Conservation (phyloP, 2,329 filamentous ascomycete species). For the Diaporthe ampelina region DNA sequence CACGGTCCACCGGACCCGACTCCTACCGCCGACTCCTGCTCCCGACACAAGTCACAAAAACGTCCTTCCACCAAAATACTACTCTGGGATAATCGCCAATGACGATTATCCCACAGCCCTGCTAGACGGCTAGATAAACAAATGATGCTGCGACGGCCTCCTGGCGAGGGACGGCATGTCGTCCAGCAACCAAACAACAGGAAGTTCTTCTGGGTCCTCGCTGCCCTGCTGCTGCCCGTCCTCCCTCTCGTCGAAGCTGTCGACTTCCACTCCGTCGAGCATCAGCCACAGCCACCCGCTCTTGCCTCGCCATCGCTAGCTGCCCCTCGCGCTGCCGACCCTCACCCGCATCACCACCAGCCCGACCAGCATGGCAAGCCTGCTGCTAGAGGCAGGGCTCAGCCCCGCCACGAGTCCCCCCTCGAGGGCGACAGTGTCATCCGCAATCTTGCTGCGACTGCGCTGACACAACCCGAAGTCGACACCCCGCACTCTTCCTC, state of each 20-base stretch:
- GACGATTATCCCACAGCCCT: conserved; percentile 34
- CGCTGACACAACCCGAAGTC: conserved; percentile 40
- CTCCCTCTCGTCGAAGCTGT: conserved; percentile 63
- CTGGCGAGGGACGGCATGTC: conserved; percentile 64
- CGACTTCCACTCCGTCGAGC: conserved; percentile 57
- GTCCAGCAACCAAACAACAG: conserved; percentile 53
- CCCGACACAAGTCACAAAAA: background rate
- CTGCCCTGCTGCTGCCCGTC: conserved; percentile 64
- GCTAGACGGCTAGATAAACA: conserved; percentile 48
- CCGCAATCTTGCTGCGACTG: conserved; percentile 43
- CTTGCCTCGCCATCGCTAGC: conserved; percentile 36
- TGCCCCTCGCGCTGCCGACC: conserved; percentile 5
- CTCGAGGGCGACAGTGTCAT: conserved; percentile 40
- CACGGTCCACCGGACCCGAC: conserved; percentile 10
- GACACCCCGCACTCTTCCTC: conserved; percentile 38
- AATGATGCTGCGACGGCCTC: conserved; percentile 69
- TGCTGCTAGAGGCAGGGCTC: background rate
- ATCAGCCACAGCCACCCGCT: conserved; percentile 46
- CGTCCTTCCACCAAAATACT: background rate
- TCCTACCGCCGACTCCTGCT: conserved; percentile 9
- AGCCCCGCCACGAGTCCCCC: conserved; percentile 35
- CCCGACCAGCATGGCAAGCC: conserved; percentile 15
- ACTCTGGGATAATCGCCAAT: conserved; percentile 37
- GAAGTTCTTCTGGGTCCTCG: conserved; percentile 59
- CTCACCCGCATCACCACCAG: conserved; percentile 14